A percentile compares a stretch with the other conserved stretches of the same genome.
phyloP scores from a whole-genome alignment of 208 protist genomes.

The Leishmania tropica region DNA sequence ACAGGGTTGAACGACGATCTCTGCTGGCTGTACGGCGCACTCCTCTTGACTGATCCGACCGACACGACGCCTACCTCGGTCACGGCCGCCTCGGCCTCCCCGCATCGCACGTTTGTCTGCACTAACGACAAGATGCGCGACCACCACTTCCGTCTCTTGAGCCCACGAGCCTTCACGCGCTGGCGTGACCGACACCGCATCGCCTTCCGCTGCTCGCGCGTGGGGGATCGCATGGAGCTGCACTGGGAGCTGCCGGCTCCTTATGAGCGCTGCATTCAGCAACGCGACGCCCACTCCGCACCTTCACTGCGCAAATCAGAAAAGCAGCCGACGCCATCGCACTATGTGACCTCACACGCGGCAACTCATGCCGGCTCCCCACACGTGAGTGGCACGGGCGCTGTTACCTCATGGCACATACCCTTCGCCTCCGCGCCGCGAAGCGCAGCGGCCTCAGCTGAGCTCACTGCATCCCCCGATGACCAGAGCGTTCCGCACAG shows the following conservation, averaged over 20 bases:
- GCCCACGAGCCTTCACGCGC: slow-evolving; percentile 65
- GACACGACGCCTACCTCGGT: slow-evolving; percentile 12
- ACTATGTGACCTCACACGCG: not conserved
- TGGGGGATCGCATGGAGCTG: slow-evolving; percentile 38
- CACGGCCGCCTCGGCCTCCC: not conserved
- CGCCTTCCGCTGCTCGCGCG: slow-evolving; percentile 55
- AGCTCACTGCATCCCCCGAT: not conserved
- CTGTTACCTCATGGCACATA: not conserved
- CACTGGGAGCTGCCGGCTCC: slow-evolving; percentile 48
- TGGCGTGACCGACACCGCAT: slow-evolving; percentile 79
- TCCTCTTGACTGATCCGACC: slow-evolving; percentile 49
- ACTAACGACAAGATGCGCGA: slow-evolving; percentile 88
- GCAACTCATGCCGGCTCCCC: not conserved
- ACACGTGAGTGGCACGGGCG: not conserved
- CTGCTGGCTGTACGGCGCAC: slow-evolving; percentile 79
- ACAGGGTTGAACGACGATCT: slow-evolving; percentile 79
- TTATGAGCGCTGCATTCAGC: slow-evolving; percentile 61
- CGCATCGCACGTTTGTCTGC: slow-evolving; percentile 51
- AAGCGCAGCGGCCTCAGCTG: not conserved
- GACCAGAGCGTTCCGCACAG: not conserved
- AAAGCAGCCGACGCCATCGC: not conserved
- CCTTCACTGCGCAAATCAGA: not conserved
- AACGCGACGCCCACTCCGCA: slow-evolving; percentile 1
- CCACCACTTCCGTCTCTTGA: slow-evolving; percentile 81
- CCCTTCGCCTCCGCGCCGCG: not conserved